Percentiles rank a stretch among this genome's conserved stretches.
These are phyloP conservation scores for Pseudocercospora pini-densiflorae DNA, from an alignment of 2,329 filamentous ascomycete genomes.

Conservation along the genomic window DNA sequence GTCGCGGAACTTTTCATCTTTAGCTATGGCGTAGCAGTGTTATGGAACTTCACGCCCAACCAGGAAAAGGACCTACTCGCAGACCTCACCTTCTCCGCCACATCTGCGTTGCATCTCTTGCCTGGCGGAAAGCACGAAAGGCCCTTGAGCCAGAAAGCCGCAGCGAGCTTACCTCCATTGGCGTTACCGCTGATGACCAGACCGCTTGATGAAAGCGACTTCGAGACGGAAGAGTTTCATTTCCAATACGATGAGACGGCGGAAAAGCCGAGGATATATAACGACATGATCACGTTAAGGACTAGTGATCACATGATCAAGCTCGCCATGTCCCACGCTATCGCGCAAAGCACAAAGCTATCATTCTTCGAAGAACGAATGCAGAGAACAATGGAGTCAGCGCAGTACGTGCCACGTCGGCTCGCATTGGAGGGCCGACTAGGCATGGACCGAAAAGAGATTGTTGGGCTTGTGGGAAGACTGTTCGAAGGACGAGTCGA, in stretches of 20 bases:
- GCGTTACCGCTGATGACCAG: constrained; percentile 71
- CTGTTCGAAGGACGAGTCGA: constrained; percentile 95
- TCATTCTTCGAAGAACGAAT: constrained; percentile 96
- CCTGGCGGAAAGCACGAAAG: constrained; percentile 22
- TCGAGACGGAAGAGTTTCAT: constrained; percentile 97
- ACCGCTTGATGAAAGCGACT: constrained; percentile 84
- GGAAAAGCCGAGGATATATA: constrained; percentile 88
- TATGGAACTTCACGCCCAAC: constrained; percentile 97
- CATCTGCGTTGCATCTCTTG: constrained; percentile 27
- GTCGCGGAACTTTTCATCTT: constrained; percentile 98
- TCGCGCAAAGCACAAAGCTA: constrained; percentile 95
- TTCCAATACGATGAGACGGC: constrained; percentile 93
- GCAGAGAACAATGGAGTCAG: constrained; percentile 90
- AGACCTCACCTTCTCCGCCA: constrained; percentile 80
- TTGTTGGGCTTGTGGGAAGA: constrained; percentile 86
- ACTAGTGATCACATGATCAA: constrained; percentile 99
- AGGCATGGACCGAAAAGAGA: constrained; percentile 88
- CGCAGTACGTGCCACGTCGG: constrained; percentile 87
- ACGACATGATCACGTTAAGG: constrained; percentile 98
- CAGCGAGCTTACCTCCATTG: constrained; percentile 45
- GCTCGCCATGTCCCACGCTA: constrained; percentile 94
- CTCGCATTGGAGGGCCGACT: constrained; percentile 87
- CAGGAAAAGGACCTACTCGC: constrained; percentile 97
- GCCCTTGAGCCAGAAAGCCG: constrained; percentile 33
- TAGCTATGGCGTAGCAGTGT: constrained; percentile 95